phyloP scores from a whole-genome alignment of 768 basidiomycete genomes.

The Sporobolomyces phaffii region DNA sequence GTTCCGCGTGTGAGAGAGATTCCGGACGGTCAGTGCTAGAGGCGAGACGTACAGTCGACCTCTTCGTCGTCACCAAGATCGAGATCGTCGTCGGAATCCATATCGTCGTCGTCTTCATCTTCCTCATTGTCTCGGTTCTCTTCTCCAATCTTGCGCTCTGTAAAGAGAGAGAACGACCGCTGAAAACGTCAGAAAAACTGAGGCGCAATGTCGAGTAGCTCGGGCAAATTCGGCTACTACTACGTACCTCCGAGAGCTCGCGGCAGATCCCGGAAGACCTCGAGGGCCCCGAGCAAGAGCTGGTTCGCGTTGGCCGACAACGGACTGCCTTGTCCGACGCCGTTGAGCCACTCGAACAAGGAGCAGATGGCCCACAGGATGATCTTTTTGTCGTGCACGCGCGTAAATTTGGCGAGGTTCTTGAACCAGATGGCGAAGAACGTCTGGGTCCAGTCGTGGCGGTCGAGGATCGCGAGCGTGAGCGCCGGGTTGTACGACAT shows the following conservation, averaged over 20 bases:
- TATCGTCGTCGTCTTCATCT: constrained; percentile 52
- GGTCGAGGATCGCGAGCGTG: constrained; percentile 69
- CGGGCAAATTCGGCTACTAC: too few species aligned
- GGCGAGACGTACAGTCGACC: constrained; percentile 54
- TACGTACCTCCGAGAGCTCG: constrained; percentile 39
- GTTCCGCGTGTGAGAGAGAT: too few species aligned
- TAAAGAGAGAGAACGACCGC: not conserved
- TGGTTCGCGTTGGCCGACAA: constrained; percentile 60
- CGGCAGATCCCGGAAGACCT: constrained; percentile 61
- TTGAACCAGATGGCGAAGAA: constrained; percentile 86
- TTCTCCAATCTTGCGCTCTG: constrained; percentile 51
- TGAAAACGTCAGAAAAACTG: too few species aligned
- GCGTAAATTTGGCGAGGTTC: constrained; percentile 55
- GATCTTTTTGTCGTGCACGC: constrained; percentile 86
- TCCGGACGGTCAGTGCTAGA: too few species aligned
- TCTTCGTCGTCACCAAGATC: constrained; percentile 49
- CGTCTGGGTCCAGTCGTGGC: constrained; percentile 57
- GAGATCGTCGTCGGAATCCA: constrained; percentile 49
- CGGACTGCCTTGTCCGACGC: constrained; percentile 48
- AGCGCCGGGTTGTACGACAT: constrained; percentile 77
- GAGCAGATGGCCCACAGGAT: constrained; percentile 69
- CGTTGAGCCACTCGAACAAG: constrained; percentile 64
- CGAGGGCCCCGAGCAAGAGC: constrained; percentile 66
- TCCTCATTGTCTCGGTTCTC: constrained; percentile 50
- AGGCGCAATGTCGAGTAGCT: too few species aligned